Conservation (phyloP, 2,329 filamentous ascomycete species). For the Colletotrichum caudatum region DNA sequence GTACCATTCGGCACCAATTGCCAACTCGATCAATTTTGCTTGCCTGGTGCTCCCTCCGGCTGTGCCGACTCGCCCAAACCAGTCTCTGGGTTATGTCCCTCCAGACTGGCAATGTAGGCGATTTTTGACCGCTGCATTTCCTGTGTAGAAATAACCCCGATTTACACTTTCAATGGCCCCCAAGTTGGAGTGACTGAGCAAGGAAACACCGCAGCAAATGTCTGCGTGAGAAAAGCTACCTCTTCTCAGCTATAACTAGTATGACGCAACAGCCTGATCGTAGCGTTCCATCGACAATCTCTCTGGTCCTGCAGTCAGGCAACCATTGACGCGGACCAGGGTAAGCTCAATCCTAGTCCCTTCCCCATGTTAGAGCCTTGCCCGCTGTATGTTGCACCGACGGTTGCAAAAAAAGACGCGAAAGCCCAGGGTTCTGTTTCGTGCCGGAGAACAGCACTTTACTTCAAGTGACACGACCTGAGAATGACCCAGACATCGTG, state of each 20-base stretch:
- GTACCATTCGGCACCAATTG: not conserved
- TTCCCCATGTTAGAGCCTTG: conserved; percentile 9
- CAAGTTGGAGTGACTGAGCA: not conserved
- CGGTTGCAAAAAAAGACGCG: conserved; percentile 25
- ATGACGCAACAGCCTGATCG: conserved; percentile 35
- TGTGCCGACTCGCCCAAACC: conserved; percentile 16
- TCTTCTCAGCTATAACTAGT: conserved; percentile 7
- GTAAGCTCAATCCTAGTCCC: conserved; percentile 29
- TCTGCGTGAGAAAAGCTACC: conserved; percentile 4
- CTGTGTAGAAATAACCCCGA: not conserved
- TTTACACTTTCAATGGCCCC: not conserved
- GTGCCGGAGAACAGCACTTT: conserved; percentile 22
- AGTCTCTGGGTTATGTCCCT: conserved; percentile 4
- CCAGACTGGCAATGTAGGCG: conserved; percentile 18
- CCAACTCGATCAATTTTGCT: conserved; percentile 5
- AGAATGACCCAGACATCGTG: conserved; percentile 1
- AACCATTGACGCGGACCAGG: conserved; percentile 27
- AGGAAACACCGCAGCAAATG: conserved; percentile 15
- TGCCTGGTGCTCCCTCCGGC: conserved; percentile 6
- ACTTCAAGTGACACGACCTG: not conserved
- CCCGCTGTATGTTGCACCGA: conserved; percentile 24
- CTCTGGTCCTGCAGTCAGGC: conserved; percentile 31
- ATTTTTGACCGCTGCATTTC: conserved; percentile 16
- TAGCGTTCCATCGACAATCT: conserved; percentile 31
- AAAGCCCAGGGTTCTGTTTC: conserved; percentile 25